phyloP scores from a whole-genome alignment of 148 eudicot species.

The Euryodendron excelsum region DNA sequence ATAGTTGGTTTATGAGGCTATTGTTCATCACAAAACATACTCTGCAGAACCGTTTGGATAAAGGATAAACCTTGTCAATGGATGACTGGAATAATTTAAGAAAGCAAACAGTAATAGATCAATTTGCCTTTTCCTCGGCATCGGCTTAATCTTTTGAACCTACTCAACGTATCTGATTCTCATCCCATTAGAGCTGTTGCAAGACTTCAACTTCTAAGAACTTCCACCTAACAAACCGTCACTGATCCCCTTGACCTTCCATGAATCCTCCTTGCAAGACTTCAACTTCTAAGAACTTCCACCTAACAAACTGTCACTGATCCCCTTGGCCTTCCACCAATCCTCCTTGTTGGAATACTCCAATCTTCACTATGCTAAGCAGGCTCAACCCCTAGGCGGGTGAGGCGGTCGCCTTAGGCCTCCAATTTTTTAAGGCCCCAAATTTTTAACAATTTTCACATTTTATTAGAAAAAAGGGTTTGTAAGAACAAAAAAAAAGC shows the following conservation, averaged over 20 bases:
- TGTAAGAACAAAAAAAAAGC: too few relatives aligned
- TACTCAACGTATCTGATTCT: not conserved
- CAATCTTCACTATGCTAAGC: not conserved
- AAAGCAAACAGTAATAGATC: not conserved
- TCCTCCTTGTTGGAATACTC: not conserved
- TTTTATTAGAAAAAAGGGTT: too few relatives aligned
- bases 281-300: not conserved
- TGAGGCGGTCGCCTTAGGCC: too few relatives aligned
- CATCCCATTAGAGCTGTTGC: not conserved
- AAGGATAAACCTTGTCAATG: not conserved
- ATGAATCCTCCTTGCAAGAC: not conserved
- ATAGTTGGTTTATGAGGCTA: not conserved
- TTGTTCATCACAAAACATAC: not conserved
- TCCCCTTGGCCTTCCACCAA: not conserved
- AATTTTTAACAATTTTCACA: too few relatives aligned
- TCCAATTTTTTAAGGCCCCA: too few relatives aligned
- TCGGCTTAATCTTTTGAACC: not conserved
- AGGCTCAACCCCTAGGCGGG: too few relatives aligned
- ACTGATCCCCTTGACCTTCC: not conserved
- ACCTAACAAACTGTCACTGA: not conserved
- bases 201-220: not conserved
- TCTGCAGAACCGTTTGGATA: not conserved
- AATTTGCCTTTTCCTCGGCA: not conserved
- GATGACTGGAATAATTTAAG: not conserved
- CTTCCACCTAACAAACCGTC: not conserved